phyloP scores from a whole-genome alignment of 2,329 filamentous ascomycete genomes.

The Davidsoniella virescens region DNA sequence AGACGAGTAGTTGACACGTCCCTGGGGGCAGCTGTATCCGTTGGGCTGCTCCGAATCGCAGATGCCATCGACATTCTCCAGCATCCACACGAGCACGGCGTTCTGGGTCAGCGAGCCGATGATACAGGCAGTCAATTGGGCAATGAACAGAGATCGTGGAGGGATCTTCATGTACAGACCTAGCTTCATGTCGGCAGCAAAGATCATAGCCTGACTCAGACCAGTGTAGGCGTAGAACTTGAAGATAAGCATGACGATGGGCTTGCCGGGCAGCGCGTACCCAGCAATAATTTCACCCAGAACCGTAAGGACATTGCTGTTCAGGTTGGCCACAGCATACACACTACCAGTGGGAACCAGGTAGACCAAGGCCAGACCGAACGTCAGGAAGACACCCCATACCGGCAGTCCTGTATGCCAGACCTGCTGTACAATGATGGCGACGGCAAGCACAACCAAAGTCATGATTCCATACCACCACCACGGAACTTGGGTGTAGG shows the following conservation, averaged over 20 bases:
- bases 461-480: conserved; percentile 39
- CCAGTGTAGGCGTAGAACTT: conserved; percentile 31
- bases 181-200: conserved; percentile 33
- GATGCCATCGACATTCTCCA: conserved; percentile 32
- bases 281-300: conserved; percentile 32
- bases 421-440: conserved; percentile 21
- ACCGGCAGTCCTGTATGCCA: conserved; percentile 27
- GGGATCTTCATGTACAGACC: conserved; percentile 38
- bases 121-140: conserved; percentile 24
- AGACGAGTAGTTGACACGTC: conserved; percentile 43
- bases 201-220: conserved; percentile 29
- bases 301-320: conserved; percentile 31
- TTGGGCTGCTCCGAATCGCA: conserved; percentile 31
- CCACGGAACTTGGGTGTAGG: conserved; percentile 36
- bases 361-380: conserved; percentile 24
- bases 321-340: conserved; percentile 31
- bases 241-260: conserved; percentile 33
- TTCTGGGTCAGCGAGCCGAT: conserved; percentile 24
- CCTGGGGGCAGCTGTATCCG: conserved; percentile 39
- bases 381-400: conserved; percentile 26
- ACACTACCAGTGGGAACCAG: conserved; percentile 29
- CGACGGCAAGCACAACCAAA: conserved; percentile 30
- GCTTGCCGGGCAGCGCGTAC: conserved; percentile 31
- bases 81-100: conserved; percentile 23
- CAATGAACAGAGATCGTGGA: conserved; percentile 32